Evolutionary conservation across 2,329 filamentous ascomycete species (phyloP), one percentile per base, ranked within the genome.

Genomic region (Sordariomycetes sp.): DNA sequence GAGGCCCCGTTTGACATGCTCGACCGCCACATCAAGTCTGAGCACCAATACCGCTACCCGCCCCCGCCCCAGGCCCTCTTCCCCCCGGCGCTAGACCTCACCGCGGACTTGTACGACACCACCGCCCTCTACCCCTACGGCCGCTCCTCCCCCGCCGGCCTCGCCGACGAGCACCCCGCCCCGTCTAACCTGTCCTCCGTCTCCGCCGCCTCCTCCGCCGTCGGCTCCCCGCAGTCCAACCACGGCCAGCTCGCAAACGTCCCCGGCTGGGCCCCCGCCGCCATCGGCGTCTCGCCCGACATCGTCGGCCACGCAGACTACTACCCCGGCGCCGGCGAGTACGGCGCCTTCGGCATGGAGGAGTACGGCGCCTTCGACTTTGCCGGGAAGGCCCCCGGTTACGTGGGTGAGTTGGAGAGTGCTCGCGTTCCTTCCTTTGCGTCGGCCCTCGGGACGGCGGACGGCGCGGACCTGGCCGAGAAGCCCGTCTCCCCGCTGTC

Each of bases 171-270:
- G 65, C 70, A 71, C 59, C 65, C 78, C 25, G 74, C 77, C 17
- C 80, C 76, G 34, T 85, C 77, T 55, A 82, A 76, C 65, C 76
- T 78, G 60, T 89, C 77, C 60, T 82, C 78, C 59, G 76, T 74
- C 56, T 87, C 85, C 55, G 81, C 81, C 3, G 75, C 84, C 7
- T 87, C 84, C 1, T 87, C 85, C 10, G 81, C 80, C 57, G 79
- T 84, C 60, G 83, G 83, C 58, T 88, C 85, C 24, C 85, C 85
- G 28, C 80, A 82, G 64, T 84, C 83, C 1, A 77, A 79, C 61
- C 77, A 80, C 64, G 77, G 78, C 58, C 79, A 80, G 62, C 69
- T 78, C 61, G 79, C 79, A 60, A 73, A 74, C 63, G 76, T 81
- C 55, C 74, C 82, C 52, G 80, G 83, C 59, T 87, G 83, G 81